Conservation (phyloP, 495 filamentous ascomycete genomes). For the Daldinia decipiens region DNA sequence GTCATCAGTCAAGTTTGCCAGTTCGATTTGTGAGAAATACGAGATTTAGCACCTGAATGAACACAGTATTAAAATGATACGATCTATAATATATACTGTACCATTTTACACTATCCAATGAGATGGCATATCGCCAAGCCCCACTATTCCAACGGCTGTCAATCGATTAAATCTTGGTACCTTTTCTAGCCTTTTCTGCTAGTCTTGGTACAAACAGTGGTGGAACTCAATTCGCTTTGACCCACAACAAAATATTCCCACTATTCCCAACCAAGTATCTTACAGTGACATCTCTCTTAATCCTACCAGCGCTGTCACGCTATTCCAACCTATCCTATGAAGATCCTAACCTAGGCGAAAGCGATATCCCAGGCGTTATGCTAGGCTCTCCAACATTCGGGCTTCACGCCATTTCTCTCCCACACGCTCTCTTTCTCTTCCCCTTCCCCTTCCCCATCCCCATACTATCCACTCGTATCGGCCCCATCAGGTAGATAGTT, state of each 20-base stretch:
- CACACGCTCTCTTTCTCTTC: slow-evolving; percentile 9
- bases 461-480: slow-evolving; percentile 5
- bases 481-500: slow-evolving; percentile 1
- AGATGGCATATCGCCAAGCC: neutral
- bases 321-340: neutral
- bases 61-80: slow-evolving; percentile 1
- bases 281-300: neutral
- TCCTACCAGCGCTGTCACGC: neutral
- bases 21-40: slow-evolving; percentile 23
- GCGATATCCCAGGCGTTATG: slow-evolving; percentile 4
- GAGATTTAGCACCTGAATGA: slow-evolving; percentile 21
- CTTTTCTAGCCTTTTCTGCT: slow-evolving; percentile 16
- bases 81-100: slow-evolving; percentile 22
- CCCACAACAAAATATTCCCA: slow-evolving; percentile 7
- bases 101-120: slow-evolving; percentile 16
- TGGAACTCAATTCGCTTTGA: slow-evolving; percentile 31
- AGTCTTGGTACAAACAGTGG: slow-evolving; percentile 22
- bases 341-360: neutral
- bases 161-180: slow-evolving; percentile 4
- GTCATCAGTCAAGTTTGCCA: slow-evolving; percentile 1
- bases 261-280: slow-evolving; percentile 31
- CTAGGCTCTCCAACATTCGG: slow-evolving; percentile 28
- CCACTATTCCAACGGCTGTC: slow-evolving; percentile 13
- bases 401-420: slow-evolving; percentile 29
- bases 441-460: slow-evolving; percentile 25